Percentiles rank a stretch among this genome's conserved stretches.
These are phyloP conservation scores for Glycine tomentella DNA, from an alignment of 306 rosid genomes.

Conservation along the genomic window DNA sequence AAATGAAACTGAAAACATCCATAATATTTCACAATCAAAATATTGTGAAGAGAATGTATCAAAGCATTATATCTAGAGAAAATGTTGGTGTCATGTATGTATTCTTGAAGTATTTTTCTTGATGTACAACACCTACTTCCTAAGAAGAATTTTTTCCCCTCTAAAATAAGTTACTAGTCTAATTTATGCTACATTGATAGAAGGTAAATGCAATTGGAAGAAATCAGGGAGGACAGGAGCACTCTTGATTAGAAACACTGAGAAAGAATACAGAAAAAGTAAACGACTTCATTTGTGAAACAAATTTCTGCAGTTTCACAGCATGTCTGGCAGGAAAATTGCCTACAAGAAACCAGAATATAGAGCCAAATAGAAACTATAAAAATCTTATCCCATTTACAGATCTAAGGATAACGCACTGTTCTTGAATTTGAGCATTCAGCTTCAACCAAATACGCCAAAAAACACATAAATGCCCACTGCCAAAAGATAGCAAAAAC, in stretches of 20 bases:
- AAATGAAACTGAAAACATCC: slow-evolving; percentile 18
- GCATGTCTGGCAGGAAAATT: slow-evolving; percentile 3
- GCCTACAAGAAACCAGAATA: background rate
- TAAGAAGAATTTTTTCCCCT: too few relatives aligned
- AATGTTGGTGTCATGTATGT: background rate
- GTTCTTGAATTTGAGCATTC: background rate
- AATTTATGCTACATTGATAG: slow-evolving; percentile 6
- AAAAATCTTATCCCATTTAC: slow-evolving; percentile 9
- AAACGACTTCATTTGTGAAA: background rate
- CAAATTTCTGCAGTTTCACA: slow-evolving; percentile 6
- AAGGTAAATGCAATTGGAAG: background rate
- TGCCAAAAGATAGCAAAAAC: background rate
- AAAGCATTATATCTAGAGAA: background rate
- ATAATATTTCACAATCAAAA: slow-evolving; percentile 25
- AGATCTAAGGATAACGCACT: background rate
- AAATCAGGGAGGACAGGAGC: background rate
- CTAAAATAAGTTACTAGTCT: too few relatives aligned
- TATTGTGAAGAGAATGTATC: background rate
- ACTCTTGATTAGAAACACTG: slow-evolving; percentile 4
- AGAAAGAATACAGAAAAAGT: background rate
- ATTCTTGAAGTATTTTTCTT: background rate
- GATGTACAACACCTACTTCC: background rate
- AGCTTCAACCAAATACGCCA: slow-evolving; percentile 7
- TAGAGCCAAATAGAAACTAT: slow-evolving; percentile 16
- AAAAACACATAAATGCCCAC: slow-evolving; percentile 4